Evolutionary conservation across 2,329 filamentous ascomycete genomes (phyloP).

Genomic region (Diplodia sapinea): DNA sequence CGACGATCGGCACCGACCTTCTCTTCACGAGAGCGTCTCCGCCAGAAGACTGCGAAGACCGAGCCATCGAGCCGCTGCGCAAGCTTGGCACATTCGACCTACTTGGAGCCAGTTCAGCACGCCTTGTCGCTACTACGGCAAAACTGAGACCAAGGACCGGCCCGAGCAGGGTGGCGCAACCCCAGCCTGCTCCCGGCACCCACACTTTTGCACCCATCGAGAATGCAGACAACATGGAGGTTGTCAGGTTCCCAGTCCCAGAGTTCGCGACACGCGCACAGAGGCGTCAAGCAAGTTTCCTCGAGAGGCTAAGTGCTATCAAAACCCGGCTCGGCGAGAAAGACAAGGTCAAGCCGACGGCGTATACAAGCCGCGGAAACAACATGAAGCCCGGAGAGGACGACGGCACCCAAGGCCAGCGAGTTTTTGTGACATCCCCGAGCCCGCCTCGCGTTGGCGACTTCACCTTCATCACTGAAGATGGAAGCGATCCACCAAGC

Average conservation of each 20-base stretch:
- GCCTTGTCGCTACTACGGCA: slow-evolving; percentile 71
- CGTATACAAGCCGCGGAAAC: slow-evolving; percentile 20
- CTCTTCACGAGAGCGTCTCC: slow-evolving; percentile 63
- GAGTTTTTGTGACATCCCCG: slow-evolving; percentile 1
- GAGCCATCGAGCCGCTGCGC: slow-evolving; percentile 54
- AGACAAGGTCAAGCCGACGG: slow-evolving; percentile 14
- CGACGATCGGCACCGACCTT: slow-evolving; percentile 83
- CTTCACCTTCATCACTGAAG: slow-evolving; percentile 28
- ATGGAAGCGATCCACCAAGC: slow-evolving; percentile 19
- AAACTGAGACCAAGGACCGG: slow-evolving; percentile 53
- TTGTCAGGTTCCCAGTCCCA: slow-evolving; percentile 11
- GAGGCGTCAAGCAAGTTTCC: slow-evolving; percentile 25
- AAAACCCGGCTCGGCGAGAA: slow-evolving; percentile 29
- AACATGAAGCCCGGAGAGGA: slow-evolving; percentile 11
- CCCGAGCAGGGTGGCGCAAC: slow-evolving; percentile 54
- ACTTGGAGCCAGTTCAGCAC: slow-evolving; percentile 71
- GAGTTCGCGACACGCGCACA: slow-evolving; percentile 23
- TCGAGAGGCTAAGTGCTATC: slow-evolving; percentile 23
- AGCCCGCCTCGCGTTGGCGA: slow-evolving; percentile 4
- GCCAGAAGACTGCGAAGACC: slow-evolving; percentile 34
- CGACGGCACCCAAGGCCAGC: slow-evolving; percentile 20
- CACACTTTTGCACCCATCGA: slow-evolving; percentile 12
- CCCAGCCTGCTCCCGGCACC: slow-evolving; percentile 85
- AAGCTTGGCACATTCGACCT: slow-evolving; percentile 67
- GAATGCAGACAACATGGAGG: slow-evolving; percentile 2